Evolutionary conservation across 768 basidiomycete genomes (phyloP).

Genomic region (Peribolospora baueri): DNA sequence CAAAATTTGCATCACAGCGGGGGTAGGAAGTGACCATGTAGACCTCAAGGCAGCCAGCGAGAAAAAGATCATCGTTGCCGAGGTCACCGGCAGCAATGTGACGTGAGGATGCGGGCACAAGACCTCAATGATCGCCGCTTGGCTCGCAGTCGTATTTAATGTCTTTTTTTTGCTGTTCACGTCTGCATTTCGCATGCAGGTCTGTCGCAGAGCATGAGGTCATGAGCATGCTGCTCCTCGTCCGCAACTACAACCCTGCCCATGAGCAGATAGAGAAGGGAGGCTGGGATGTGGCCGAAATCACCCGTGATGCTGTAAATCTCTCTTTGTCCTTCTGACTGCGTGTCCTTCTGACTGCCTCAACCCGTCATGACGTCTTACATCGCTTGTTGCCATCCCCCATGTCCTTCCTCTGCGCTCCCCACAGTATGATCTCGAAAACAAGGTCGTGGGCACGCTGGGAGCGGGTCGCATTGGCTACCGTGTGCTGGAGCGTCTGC

Average conservation of each 20-base stretch:
- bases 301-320: conserved; percentile 13
- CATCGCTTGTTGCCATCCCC: too few species aligned
- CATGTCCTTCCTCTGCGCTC: conserved; percentile 6
- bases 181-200: conserved; percentile 1
- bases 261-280: conserved; percentile 64
- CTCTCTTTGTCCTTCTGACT: too few species aligned
- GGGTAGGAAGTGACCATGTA: conserved; percentile 53
- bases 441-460: conserved; percentile 76
- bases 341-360: too few species aligned
- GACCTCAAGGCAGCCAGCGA: conserved; percentile 73
- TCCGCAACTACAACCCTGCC: conserved; percentile 68
- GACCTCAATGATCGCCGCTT: neutral
- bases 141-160: conserved; percentile 1
- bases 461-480: conserved; percentile 46
- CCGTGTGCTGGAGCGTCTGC: conserved; percentile 34
- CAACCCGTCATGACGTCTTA: too few species aligned
- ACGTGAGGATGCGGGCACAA: neutral
- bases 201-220: too few species aligned
- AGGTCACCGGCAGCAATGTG: conserved; percentile 68
- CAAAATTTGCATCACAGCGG: conserved; percentile 22
- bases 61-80: conserved; percentile 51
- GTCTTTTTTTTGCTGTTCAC: conserved; percentile 3
- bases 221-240: conserved; percentile 72
- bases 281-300: conserved; percentile 63
- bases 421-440: conserved; percentile 57